Percentiles rank a stretch among this genome's conserved stretches.
These are phyloP conservation scores for Pseudozyma flocculosa DNA, from an alignment of 1,284 basidiomycete species.

Conservation along the genomic window DNA sequence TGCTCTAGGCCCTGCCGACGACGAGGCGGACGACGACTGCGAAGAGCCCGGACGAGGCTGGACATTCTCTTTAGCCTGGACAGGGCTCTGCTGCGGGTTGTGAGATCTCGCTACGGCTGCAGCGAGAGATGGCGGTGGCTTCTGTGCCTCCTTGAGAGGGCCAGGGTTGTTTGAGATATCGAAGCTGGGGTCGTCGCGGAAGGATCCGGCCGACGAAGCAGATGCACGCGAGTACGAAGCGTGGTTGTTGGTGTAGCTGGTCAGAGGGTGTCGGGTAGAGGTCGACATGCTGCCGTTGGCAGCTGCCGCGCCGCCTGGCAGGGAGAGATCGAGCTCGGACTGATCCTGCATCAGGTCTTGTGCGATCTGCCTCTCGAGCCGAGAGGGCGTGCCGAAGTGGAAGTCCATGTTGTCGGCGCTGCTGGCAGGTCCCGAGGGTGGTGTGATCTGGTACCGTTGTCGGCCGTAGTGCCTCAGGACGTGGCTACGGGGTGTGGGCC, in stretches of 20 bases:
- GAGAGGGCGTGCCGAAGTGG: conserved; percentile 34
- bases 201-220: conserved; percentile 18
- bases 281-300: conserved; percentile 15
- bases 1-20: neutral
- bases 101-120: conserved; percentile 18
- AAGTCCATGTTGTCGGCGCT: no score
- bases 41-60: neutral
- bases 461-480: no score
- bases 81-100: neutral
- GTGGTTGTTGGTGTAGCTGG: conserved; percentile 21
- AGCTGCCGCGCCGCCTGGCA: conserved; percentile 21
- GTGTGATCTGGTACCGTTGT: no score
- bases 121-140: conserved; percentile 14
- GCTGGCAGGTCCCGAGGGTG: no score
- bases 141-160: neutral
- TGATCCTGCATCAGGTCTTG: conserved; percentile 33
- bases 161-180: conserved; percentile 13
- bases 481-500: no score
- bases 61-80: neutral
- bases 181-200: conserved; percentile 12
- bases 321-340: conserved; percentile 36
- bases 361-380: conserved; percentile 38
- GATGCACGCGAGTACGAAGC: conserved; percentile 33
- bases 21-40: neutral
- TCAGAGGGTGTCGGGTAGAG: conserved; percentile 19